A percentile compares a stretch with the other conserved stretches of the same genome.
phyloP scores from a whole-genome alignment of 2,329 filamentous ascomycete species.

The Emergomyces orientalis region DNA sequence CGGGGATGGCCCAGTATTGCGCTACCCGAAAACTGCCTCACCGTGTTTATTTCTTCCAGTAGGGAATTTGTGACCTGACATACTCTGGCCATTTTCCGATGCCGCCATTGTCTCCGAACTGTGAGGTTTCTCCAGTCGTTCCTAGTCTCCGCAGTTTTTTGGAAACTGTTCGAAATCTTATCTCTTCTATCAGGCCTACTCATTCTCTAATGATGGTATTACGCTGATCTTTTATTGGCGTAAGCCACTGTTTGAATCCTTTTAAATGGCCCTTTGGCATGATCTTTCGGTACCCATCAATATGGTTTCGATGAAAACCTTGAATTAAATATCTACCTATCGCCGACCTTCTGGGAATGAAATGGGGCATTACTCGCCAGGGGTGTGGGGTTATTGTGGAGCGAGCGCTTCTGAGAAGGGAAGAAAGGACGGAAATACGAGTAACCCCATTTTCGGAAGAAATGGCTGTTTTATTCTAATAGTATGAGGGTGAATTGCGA shows the following conservation, averaged over 20 bases:
- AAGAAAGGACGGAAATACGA: neutral
- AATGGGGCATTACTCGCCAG: neutral
- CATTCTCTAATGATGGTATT: neutral
- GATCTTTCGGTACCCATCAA: too few species aligned
- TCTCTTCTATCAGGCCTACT: neutral
- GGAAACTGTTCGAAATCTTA: neutral
- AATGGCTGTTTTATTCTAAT: too few species aligned
- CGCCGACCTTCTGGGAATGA: neutral
- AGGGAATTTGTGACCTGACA: neutral
- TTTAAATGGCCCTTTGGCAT: neutral
- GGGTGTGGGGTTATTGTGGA: neutral
- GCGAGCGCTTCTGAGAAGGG: neutral
- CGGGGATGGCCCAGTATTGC: neutral
- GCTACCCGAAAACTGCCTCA: neutral
- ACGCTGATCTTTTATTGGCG: neutral
- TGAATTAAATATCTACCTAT: too few species aligned
- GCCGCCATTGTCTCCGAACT: neutral
- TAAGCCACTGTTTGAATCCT: neutral
- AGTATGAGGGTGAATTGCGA: too few species aligned
- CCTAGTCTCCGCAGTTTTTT: neutral
- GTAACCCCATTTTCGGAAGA: neutral
- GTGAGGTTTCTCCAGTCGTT: neutral
- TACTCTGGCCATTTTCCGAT: neutral
- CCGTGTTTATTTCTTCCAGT: neutral
- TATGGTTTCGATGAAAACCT: too few species aligned